These are phyloP conservation scores for Sutorius eximius DNA, from an alignment of 1,284 basidiomycete species.

Conservation along the genomic window DNA sequence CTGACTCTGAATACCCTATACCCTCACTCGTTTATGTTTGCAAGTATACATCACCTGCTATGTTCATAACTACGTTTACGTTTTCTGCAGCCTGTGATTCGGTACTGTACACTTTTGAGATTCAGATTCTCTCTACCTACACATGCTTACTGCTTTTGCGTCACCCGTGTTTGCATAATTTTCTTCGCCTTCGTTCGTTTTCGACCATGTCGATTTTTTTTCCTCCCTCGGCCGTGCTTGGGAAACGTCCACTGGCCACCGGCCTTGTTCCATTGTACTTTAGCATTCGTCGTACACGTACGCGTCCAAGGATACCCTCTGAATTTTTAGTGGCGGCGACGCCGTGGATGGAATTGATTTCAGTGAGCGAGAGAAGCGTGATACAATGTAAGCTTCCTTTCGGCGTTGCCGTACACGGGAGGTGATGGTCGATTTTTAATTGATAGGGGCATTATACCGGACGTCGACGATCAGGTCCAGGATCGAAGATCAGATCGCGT, in stretches of 20 bases:
- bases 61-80: constrained; percentile 28
- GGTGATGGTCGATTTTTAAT: constrained; percentile 11
- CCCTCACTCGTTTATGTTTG: constrained; percentile 27
- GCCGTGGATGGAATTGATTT: background rate
- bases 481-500: constrained; percentile 32
- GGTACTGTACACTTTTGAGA: constrained; percentile 28
- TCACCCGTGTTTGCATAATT: constrained; percentile 13
- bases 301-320: constrained; percentile 16
- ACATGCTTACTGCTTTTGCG: constrained; percentile 8
- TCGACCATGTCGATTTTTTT: background rate
- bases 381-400: background rate
- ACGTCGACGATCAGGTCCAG: constrained; percentile 32
- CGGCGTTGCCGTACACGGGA: constrained; percentile 17
- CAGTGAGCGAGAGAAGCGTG: constrained; percentile 10
- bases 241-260: background rate
- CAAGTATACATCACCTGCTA: constrained; percentile 30
- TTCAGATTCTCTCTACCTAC: constrained; percentile 3
- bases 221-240: background rate
- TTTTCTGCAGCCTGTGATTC: constrained; percentile 30
- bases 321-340: constrained; percentile 3
- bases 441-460: constrained; percentile 23
- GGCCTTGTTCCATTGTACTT: constrained; percentile 15
- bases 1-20: constrained; percentile 22
- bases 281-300: constrained; percentile 15
- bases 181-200: constrained; percentile 10